A percentile compares a stretch with the other conserved stretches of the same genome.
These are phyloP conservation scores for Penicillium sp. DNA, from an alignment of 2,329 filamentous ascomycete genomes.

Conservation along the genomic window DNA sequence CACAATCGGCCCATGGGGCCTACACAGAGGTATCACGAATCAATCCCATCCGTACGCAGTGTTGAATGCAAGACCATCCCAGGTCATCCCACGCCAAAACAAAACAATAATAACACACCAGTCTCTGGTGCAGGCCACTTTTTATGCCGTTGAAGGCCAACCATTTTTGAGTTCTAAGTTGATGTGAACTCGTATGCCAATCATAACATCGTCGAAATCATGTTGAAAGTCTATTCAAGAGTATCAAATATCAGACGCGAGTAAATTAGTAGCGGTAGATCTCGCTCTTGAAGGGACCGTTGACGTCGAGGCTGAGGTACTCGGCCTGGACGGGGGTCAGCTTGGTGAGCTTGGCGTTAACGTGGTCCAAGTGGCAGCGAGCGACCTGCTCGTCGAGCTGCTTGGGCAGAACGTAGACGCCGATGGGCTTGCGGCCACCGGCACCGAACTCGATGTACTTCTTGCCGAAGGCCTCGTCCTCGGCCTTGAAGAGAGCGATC, in stretches of 20 bases:
- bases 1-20: conserved; percentile 19
- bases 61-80: conserved; percentile 44
- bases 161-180: conserved; percentile 52
- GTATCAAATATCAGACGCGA: conserved; percentile 33
- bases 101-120: conserved; percentile 28
- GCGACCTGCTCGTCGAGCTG: conserved; percentile 99
- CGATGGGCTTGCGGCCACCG: conserved; percentile 83
- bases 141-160: conserved; percentile 65
- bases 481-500: conserved; percentile 95
- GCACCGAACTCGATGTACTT: conserved; percentile 98
- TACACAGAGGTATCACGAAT: conserved; percentile 27
- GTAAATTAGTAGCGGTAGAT: conserved; percentile 67
- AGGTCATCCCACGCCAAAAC: conserved; percentile 35
- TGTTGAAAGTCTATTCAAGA: conserved; percentile 54
- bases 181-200: conserved; percentile 52
- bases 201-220: conserved; percentile 62
- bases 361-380: conserved; percentile 86
- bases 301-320: conserved; percentile 81
- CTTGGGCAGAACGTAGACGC: conserved; percentile 98
- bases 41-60: conserved; percentile 31
- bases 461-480: conserved; percentile 81
- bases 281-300: conserved; percentile 96
- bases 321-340: conserved; percentile 86
- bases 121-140: conserved; percentile 38
- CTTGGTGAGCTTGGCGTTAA: conserved; percentile 90